Evolutionary conservation across 2,329 filamentous ascomycete species (phyloP), one percentile per base, ranked within the genome.

Genomic region (Talaromyces sp.): DNA sequence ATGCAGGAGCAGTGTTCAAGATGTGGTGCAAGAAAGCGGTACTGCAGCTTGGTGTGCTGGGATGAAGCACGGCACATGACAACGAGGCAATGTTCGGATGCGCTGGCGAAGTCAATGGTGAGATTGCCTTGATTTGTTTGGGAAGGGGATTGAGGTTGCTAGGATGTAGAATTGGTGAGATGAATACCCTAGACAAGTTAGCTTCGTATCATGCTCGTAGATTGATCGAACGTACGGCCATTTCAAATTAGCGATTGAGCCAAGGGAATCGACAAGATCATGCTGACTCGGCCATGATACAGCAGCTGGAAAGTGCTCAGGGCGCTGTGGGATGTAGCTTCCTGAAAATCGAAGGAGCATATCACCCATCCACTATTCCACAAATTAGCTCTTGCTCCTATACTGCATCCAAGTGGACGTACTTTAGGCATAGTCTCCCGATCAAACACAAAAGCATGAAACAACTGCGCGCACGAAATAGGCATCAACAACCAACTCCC

Each of bases 1-100:
- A 81, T 0, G 86, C 83, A 0, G 93, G 93, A 77, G 97, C 95
- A 1, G 92, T 89, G 63, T 87, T 86, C 65, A 97, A 87, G 86
- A 91, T 94, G 79, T 95, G 96, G 67, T 91, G 91, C 54, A 97
- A 81, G 75, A 93, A 96, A 3, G 92, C 96, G 35, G 91, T 90
- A 43, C 90, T 85, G 77, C 94, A 99, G 19, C 91, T 96, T 1
- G 94, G 93, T 72, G 96, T 91, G 19, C 86, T 84, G 0, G 94
- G 93, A 75, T 99, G 94, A 2, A 98, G 86, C 1, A 94, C 85
- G 0, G 94, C 94, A 79, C 95, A 99, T 50, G 92, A 94, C 22
- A 97, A 86, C 31, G 89, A 90, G 10, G 86, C 89, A 75, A 96
- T 94, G 49, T 92, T 87, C 1, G 94, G 94, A 73, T 98, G 94